A percentile compares a stretch with the other conserved stretches of the same genome.
These are phyloP conservation scores for Anethum foeniculum DNA, from an alignment of 140 eudicot species.

Conservation along the genomic window DNA sequence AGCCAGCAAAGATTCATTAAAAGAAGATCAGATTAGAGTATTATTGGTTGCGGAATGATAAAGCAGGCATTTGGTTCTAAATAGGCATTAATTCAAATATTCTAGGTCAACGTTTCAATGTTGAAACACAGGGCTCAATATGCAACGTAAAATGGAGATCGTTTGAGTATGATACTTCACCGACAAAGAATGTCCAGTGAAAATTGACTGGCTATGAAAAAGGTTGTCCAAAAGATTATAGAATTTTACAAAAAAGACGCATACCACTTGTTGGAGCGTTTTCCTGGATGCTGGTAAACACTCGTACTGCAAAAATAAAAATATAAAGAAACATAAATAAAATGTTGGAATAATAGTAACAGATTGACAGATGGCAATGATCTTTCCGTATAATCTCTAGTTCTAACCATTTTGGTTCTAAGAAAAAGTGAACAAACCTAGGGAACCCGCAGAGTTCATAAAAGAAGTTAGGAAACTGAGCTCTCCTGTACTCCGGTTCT, in stretches of 20 bases:
- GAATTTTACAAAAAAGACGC: constrained; percentile 3
- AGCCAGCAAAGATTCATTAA: neutral
- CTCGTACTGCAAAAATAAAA: constrained; percentile 59
- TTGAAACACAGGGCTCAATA: neutral
- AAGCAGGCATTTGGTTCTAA: neutral
- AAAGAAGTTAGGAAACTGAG: constrained; percentile 84
- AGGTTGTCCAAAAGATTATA: neutral
- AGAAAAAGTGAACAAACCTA: constrained; percentile 43
- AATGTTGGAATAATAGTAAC: neutral
- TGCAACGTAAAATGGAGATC: neutral
- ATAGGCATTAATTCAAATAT: neutral
- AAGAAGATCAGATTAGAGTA: neutral
- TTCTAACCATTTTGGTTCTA: neutral
- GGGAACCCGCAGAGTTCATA: constrained; percentile 80
- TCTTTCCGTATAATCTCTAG: neutral
- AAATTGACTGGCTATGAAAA: neutral
- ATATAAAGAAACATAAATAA: neutral
- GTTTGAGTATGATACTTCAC: neutral
- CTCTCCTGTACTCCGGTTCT: constrained; percentile 95
- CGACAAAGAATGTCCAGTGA: neutral
- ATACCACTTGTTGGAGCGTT: constrained; percentile 92
- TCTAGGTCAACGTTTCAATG: neutral
- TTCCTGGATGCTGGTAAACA: constrained; percentile 95
- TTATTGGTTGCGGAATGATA: neutral
- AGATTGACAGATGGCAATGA: neutral